Percentiles rank a stretch among this genome's conserved stretches.
Conservation (phyloP, 306 rosid species). For the Delonix regia region DNA sequence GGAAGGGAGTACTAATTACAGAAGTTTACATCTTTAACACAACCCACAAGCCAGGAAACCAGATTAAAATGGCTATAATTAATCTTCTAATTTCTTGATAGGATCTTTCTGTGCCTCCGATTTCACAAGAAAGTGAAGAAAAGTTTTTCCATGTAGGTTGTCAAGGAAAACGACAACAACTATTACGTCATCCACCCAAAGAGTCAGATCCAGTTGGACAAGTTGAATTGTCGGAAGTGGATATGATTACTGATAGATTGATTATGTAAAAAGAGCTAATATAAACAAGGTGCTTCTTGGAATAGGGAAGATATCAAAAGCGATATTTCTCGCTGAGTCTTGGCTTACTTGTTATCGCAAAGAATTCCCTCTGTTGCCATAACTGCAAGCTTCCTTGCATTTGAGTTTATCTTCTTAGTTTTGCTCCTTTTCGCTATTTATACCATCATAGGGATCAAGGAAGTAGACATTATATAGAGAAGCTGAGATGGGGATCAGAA, state of each 20-base stretch:
- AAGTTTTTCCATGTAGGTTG: not conserved
- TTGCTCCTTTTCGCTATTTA: slow-evolving; percentile 1
- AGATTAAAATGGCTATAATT: not conserved
- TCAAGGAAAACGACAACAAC: not conserved
- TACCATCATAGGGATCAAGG: slow-evolving; percentile 11
- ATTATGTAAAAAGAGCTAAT: no score
- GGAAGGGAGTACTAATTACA: no score
- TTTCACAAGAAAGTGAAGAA: not conserved
- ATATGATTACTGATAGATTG: not conserved
- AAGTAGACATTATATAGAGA: not conserved
- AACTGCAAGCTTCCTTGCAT: slow-evolving; percentile 19
- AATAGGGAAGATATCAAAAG: not conserved
- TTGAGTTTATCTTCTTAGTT: slow-evolving; percentile 9
- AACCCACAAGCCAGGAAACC: not conserved
- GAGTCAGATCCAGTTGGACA: not conserved
- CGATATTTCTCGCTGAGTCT: not conserved
- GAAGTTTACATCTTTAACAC: no score
- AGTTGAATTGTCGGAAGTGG: not conserved
- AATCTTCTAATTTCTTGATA: not conserved
- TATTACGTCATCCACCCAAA: not conserved
- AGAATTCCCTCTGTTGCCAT: not conserved
- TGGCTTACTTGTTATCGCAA: not conserved
- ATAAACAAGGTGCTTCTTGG: not conserved
- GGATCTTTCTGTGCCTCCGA: not conserved
- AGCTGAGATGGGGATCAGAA: slow-evolving; percentile 58